Base-by-base conservation (phyloP, 306 rosid species). In the Lotus japonicus region DNA sequence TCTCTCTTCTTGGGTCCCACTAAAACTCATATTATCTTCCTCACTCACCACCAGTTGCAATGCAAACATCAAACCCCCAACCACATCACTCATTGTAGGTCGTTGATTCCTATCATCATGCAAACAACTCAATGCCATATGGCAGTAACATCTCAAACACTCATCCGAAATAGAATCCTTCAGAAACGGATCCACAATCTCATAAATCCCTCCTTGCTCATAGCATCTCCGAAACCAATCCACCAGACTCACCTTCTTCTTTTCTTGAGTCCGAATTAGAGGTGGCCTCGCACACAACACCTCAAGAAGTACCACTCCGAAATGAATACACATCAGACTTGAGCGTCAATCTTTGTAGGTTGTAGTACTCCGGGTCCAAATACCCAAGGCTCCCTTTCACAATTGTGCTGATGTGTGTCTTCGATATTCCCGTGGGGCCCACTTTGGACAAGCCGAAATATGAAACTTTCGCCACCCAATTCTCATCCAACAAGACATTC, bases 71-170 rank as follows among this genome's bases (percentile, higher is more conserved):
- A 83, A 55, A 1, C 35, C 64, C n/a, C 55, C 33, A 15, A 75
- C 70, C 13, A 87, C 83, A 16, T 84, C 88, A 6, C 71, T 73
- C 89, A 84, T 84, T 0, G 83, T 63, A 0, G 79, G 83, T 21
- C 89, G 55, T 17, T 82, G 56, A 9, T 11, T 16, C 3, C 89
- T 83, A 2, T 80, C 61, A 0, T 87, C 87, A 11, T n/a, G 38
- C 17, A 84, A 42, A 64, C 89, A 82, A 55, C 69, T 80, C 48
- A 80, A 13, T 0, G 72, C 82, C 15, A 75, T n/a, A 16, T 80
- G 68, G 0, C 57, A 28, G 5, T 15, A 85, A 4, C 68, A 55
- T 35, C 42, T 67, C 7, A 80, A 16, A 35, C 83, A 70, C 2
- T 75, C 46, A 0, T 1, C 8, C 0, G 16, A 14, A 1, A 85